Evolutionary conservation across 2,329 filamentous ascomycete species (phyloP).

Genomic region (Graphilbum fragrans): DNA sequence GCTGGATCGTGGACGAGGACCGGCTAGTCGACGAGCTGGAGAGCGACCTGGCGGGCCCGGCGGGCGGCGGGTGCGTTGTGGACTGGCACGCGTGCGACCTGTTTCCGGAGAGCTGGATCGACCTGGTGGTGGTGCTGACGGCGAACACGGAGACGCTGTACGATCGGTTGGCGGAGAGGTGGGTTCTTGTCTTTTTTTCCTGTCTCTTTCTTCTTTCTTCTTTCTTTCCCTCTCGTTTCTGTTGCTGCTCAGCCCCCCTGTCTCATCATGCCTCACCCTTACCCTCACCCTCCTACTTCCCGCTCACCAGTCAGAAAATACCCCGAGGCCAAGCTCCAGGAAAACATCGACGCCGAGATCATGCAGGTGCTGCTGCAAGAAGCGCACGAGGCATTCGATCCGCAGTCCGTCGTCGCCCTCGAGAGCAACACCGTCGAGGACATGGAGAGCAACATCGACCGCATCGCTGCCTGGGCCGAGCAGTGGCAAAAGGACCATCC

Average conservation of each 20-base stretch:
- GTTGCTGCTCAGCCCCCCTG: not conserved
- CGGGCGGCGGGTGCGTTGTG: constrained; percentile 79
- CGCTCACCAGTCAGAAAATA: constrained; percentile 48
- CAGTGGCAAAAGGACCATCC: constrained; percentile 64
- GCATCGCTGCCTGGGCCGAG: constrained; percentile 70
- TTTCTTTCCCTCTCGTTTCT: not conserved
- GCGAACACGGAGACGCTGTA: constrained; percentile 72
- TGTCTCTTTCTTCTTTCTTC: not conserved
- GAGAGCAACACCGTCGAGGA: constrained; percentile 71
- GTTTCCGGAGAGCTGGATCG: constrained; percentile 87
- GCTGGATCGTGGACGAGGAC: constrained; percentile 93
- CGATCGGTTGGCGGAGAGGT: constrained; percentile 69
- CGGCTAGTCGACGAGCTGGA: constrained; percentile 83
- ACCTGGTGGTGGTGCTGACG: constrained; percentile 83
- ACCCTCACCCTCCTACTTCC: not conserved
- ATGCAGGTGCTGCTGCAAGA: constrained; percentile 92
- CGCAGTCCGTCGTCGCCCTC: constrained; percentile 81
- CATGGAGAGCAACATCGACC: constrained; percentile 77
- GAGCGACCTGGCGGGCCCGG: constrained; percentile 46
- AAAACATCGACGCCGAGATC: constrained; percentile 94
- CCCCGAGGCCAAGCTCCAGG: constrained; percentile 75
- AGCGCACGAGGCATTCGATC: constrained; percentile 74
- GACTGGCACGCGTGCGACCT: constrained; percentile 98
- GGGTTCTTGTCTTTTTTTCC: constrained; percentile 11
- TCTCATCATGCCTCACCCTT: too few relatives aligned